phyloP scores from a whole-genome alignment of 2,329 filamentous ascomycete species.

The Coniochaeta pulveracea region DNA sequence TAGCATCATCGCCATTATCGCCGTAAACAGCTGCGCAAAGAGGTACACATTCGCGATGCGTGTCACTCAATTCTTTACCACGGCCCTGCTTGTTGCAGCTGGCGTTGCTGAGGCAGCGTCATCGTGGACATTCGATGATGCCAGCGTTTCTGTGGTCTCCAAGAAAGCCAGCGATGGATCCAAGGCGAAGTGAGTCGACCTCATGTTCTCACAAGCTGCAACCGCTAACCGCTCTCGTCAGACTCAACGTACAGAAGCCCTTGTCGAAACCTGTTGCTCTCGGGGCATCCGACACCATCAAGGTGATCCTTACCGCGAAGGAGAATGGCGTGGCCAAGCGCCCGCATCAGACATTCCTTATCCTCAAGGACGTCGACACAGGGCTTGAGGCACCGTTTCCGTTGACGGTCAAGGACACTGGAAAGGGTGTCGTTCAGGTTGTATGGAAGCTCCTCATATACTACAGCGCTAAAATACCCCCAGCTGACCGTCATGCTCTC shows the following conservation, averaged over 20 bases:
- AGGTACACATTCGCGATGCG: conserved; percentile 22
- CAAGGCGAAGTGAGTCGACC: conserved; percentile 50
- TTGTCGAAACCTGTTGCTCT: conserved; percentile 55
- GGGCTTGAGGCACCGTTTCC: conserved; percentile 83
- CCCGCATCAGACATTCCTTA: conserved; percentile 88
- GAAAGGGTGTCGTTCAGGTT: conserved; percentile 75
- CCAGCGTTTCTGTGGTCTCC: conserved; percentile 49
- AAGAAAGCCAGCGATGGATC: conserved; percentile 51
- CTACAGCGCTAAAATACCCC: background rate
- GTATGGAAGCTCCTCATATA: conserved; percentile 40
- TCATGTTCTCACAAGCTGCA: conserved; percentile 9
- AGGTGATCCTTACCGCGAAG: conserved; percentile 69
- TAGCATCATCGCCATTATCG: background rate
- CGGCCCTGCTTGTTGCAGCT: conserved; percentile 34
- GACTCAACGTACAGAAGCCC: conserved; percentile 46
- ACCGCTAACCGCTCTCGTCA: conserved; percentile 21
- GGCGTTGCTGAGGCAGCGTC: conserved; percentile 40
- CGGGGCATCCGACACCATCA: conserved; percentile 60
- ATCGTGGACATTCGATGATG: conserved; percentile 67
- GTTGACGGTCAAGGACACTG: conserved; percentile 72
- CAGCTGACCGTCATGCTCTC: conserved; percentile 6
- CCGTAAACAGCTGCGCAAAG: background rate
- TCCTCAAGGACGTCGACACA: conserved; percentile 61
- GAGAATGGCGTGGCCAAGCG: conserved; percentile 70
- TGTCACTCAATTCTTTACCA: conserved; percentile 26